Evolutionary conservation across 192 early-diverging fungal genomes (phyloP), one percentile per base, ranked within the genome.

Genomic region (Backusella tuberculispora): DNA sequence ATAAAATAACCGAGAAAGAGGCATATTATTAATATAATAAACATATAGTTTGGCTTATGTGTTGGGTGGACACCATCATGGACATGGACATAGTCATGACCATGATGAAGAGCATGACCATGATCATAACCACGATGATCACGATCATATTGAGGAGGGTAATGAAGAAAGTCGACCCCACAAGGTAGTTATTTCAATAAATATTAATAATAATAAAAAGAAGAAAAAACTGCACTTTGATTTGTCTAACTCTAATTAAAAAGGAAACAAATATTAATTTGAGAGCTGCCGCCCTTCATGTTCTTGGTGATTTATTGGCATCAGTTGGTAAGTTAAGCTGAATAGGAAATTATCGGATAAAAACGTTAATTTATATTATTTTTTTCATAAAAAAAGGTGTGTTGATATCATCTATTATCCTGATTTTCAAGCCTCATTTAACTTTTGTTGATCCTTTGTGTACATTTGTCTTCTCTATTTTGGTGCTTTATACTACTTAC

Each of bases 361-460:
- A 24, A 26, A 15, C 13, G 6, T 48, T 43, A 46, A 21, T 37
- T 66, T 12, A 40, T 26, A 4, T 17, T 41, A 44, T 34, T 37
- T 37, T 37, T 38, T 43, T 40, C 17, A 1, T 34, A 34, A 34
- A 34, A 34, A 34, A 19, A 76, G 75, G 94, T 24, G 93, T 96
- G 19, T 76, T 96, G 8, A 91, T 94, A 48, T 92, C 94, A 0
- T 87, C 93, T 0, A 83, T 91, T 6, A 77, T 94, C 43, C 85
- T 96, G 26, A 78, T 83, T 17, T 79, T 90, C 74, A 82, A 87
- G 47, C 91, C 91, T 12, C 67, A 76, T 14, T 71, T 80, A 46
- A 88, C 87, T 17, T 85, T 88, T 73, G 86, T 95, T 43, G 93
- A 96, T 74, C 94, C 94, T 0, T 66, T 94, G 13, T 94, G 93